Base-by-base conservation (phyloP, 2,329 filamentous ascomycete species). In the Zopfia rhizophila region DNA sequence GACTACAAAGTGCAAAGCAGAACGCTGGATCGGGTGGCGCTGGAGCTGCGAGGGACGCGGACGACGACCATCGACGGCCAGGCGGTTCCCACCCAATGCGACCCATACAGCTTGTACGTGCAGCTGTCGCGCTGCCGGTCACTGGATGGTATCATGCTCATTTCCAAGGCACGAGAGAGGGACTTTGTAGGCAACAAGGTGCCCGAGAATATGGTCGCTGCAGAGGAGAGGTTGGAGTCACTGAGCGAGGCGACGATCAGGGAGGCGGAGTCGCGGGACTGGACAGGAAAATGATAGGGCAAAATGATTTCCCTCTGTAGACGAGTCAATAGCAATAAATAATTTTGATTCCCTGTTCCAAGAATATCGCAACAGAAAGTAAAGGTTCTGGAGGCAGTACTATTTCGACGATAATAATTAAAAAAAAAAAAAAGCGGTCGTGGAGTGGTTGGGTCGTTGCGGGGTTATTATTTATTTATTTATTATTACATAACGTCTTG, bases 1-100 rank as follows among this genome's bases (percentile, higher is more conserved):
- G 40, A 44, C 24, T 44, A 44, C 22, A 44, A 45, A 22, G 42
- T 45, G 12, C 18, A 45, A 24, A 35, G 42, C 24, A 39, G 36
- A 28, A 45, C 42, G 13, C 18, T 45, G 19, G 22, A 45, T 11
- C 14, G 11, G 6, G 42, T 39, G 18, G 42, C 25, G 35, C 14
- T 45, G 27, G 33, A 45, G 25, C 23, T 45, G 33, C 42, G 42
- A 19, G 42, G 42, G 24, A 39, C 33, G n/a, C 18, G 40, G 31
- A 44, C 31, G 16, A 21, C 19, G 14, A 25, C 35, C 4, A 19
- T 44, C 4, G 14, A 28, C 13, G 30, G 40, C 14, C 29, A 23
- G 18, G 40, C 31, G 22, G 40, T 35, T 7, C 18, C 14, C 7
- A 22, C 7, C 31, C 14, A 28, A 7, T 44, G 31, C 22, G 40